These are phyloP conservation scores for Immersiella caudata DNA, from an alignment of 495 filamentous ascomycete species.

Conservation along the genomic window DNA sequence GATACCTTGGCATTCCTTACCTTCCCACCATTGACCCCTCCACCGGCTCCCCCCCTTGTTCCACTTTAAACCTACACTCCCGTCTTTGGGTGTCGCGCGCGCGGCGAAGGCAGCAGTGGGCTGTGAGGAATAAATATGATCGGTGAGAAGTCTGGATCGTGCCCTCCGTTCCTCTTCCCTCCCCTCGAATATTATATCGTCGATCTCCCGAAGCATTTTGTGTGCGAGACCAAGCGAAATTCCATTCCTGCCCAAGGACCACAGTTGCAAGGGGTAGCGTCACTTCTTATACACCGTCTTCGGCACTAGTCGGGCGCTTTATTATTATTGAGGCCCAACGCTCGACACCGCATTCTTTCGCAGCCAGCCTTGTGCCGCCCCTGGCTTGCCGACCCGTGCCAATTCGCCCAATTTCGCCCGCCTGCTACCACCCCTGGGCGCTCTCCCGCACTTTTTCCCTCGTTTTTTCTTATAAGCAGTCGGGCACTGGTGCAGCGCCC, in stretches of 20 bases:
- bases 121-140: constrained; percentile 24
- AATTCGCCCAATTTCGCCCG: constrained; percentile 35
- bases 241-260: constrained; percentile 28
- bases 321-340: constrained; percentile 40
- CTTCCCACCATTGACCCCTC: constrained; percentile 15
- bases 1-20: constrained; percentile 23
- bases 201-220: constrained; percentile 6
- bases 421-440: constrained; percentile 19
- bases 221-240: constrained; percentile 31
- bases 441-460: constrained; percentile 28
- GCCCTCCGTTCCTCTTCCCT: constrained; percentile 1
- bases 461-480: constrained; percentile 38
- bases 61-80: constrained; percentile 8
- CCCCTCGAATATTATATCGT: constrained; percentile 4
- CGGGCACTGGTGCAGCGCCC: constrained; percentile 42
- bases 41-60: constrained; percentile 14
- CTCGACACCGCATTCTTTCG: neutral
- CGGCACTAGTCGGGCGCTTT: constrained; percentile 13
- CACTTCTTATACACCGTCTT: constrained; percentile 21
- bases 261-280: constrained; percentile 13
- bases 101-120: constrained; percentile 32
- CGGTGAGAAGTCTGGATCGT: constrained; percentile 17
- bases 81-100: constrained; percentile 12
- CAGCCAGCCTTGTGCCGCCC: constrained; percentile 32
- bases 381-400: constrained; percentile 22